Evolutionary conservation across 2,329 filamentous ascomycete species (phyloP), one percentile per base, ranked within the genome.

Genomic region (Microdochium paspali): DNA sequence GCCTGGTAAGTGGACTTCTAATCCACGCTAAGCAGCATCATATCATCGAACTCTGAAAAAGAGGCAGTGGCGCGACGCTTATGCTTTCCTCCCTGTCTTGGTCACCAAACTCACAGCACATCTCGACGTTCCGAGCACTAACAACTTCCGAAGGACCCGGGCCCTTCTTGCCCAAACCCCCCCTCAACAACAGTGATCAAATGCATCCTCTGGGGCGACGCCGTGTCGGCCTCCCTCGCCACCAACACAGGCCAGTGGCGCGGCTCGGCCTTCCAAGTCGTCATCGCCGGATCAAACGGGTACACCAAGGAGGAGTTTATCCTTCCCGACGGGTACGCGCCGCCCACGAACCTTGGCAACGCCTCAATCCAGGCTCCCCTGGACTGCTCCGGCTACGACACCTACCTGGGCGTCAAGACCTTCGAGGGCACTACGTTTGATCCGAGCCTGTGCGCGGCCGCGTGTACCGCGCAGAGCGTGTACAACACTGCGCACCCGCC

Each of bases 281-380:
- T 66, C 28, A 66, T 71, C 42, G 61, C 67, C 21, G 69, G 63
- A n/a, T 68, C 64, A 32, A 70, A 72, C 47, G 69, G 66, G 6
- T 66, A 66, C 49, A 56, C 57, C 46, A 59, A 58, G 48, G 53
- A 48, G 3, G 47, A 39, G 15, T 32, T 55, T 32, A 47, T 50
- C 30, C 9, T 47, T 1, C 42, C 58, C 1, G 46, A 52, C 6
- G 55, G 56, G 3, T 62, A 54, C 31, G 56, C 53, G 39, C 57
- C 54, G 10, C 31, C 44, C 3, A 51, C 52, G 18, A n/a, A 45
- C 24, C 57, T 60, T 13, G 55, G 56, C 7, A 55, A 61, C 26
- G 50, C 48, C 6, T 49, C 59, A 18, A 60, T 64, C 51, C 56
- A 61, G 32, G 61, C 56, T 1, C 58, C 60, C 3, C 46, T 50